Evolutionary conservation across 805 yeast genomes (phyloP).

Genomic region (Myxozyma geophila): DNA sequence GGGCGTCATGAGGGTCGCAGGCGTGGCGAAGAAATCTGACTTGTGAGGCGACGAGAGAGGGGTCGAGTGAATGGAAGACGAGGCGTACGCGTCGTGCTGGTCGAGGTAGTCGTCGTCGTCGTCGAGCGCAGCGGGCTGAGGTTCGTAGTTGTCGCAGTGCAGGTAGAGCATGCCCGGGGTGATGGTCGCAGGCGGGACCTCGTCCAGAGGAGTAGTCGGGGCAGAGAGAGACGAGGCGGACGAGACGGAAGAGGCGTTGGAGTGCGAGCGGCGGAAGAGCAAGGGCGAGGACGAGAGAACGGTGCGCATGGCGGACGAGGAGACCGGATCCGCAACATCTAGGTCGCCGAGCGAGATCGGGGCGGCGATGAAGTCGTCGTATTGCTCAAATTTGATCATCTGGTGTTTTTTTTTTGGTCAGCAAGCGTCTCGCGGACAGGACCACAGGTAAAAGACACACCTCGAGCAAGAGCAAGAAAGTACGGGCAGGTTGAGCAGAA

Average conservation of each 20-base stretch:
- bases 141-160: neutral
- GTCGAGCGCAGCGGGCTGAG: neutral
- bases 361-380: slow-evolving; percentile 13
- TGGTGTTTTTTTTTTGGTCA: neutral
- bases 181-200: slow-evolving; percentile 30
- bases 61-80: slow-evolving; percentile 16
- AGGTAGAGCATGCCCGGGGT: slow-evolving; percentile 33
- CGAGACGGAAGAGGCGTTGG: slow-evolving; percentile 16
- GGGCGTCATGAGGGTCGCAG: slow-evolving; percentile 24
- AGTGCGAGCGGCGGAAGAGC: slow-evolving; percentile 22
- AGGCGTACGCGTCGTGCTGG: slow-evolving; percentile 9
- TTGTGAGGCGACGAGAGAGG: slow-evolving; percentile 18
- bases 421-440: neutral
- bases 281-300: slow-evolving; percentile 29
- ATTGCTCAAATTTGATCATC: slow-evolving; percentile 15
- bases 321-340: neutral
- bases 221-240: slow-evolving; percentile 24
- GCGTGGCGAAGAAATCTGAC: slow-evolving; percentile 13
- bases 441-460: neutral
- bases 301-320: slow-evolving; percentile 22
- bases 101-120: neutral
- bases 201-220: slow-evolving; percentile 33
- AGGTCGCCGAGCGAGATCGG: slow-evolving; percentile 1
- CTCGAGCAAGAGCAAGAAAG: neutral
- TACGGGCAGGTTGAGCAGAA: neutral